Conservation (phyloP, 148 eudicot species). For the Vaccinium vitisidaea region DNA sequence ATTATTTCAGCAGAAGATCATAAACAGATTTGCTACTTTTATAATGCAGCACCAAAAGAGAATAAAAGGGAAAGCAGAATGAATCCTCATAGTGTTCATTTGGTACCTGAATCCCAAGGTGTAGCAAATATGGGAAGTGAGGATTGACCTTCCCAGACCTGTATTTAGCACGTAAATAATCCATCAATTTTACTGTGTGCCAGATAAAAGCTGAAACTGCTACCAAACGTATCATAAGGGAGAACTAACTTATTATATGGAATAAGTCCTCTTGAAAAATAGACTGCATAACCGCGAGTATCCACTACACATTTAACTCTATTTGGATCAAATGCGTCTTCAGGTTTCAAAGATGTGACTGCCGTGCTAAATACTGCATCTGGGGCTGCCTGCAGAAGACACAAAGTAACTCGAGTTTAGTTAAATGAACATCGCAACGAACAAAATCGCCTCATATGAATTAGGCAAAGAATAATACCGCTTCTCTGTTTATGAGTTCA, state of each 20-base stretch:
- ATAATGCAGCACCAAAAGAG: slow-evolving; percentile 1
- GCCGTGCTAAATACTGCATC: slow-evolving; percentile 99
- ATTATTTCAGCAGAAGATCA: background rate
- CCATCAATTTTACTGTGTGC: slow-evolving; percentile 4
- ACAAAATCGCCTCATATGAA: background rate
- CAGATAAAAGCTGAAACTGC: background rate
- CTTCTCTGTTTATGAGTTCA: background rate
- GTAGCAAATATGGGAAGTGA: slow-evolving; percentile 80
- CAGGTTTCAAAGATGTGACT: slow-evolving; percentile 80
- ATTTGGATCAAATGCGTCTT: slow-evolving; percentile 91
- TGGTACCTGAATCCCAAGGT: slow-evolving; percentile 89
- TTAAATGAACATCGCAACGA: background rate
- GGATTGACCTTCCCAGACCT: slow-evolving; percentile 90
- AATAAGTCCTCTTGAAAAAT: slow-evolving; percentile 89
- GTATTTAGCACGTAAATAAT: slow-evolving; percentile 17
- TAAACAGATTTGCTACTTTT: background rate
- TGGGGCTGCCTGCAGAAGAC: slow-evolving; percentile 61
- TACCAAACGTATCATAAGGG: background rate
- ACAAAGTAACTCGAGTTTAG: background rate
- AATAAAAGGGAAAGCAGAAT: background rate
- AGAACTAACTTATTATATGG: slow-evolving; percentile 76
- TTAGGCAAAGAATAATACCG: background rate
- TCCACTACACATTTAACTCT: slow-evolving; percentile 93
- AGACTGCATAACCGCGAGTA: slow-evolving; percentile 80
- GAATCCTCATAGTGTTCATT: background rate